Evolutionary conservation across 257 asterid species (phyloP), one percentile per base, ranked within the genome.

Genomic region (Phtheirospermum japonicum): DNA sequence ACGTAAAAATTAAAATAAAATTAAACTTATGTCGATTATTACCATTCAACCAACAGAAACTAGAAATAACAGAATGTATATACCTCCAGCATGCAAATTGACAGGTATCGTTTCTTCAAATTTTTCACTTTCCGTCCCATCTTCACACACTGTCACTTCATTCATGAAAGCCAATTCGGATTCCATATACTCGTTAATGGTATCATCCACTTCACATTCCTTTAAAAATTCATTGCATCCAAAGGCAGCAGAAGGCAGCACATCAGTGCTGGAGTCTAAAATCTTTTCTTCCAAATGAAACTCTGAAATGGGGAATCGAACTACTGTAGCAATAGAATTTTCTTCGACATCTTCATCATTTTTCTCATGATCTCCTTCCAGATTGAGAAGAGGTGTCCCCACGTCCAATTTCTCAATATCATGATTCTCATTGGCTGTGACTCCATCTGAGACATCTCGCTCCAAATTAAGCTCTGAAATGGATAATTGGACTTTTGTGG

Each of bases 201-300:
- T 64, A 45, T 61, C 82, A 40, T 57, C 73, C 60, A 83, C 84
- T 46, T 79, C 83, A 63, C 76, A 68, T 66, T 79, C 87, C 60
- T 76, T 72, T 16, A 76, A 57, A 10, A 51, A 14, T 42, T 73
- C 73, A 19, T 65, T 57, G 18, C 57, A 34, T 46, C 32, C 78
- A 64, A 74, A 34, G 50, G 66, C 46, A 17, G 78, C 26, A 19
- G 68, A 37, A 33, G 78, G n/a, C n/a, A n/a, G 46, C 14, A 42
- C 65, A 60, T 62, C 73, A 40, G 30, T 57, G 26, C 46, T 63
- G n/a, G 64, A 59, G 39, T 57, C 73, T 46, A 52, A 58, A n/a
- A 13, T 37, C n/a, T 75, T 57, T 63, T 65, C 76, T 65, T 67
- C 62, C 31, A 58, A 46, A 50, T 56, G 49, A 71, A 55, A 63